Conservation (phyloP, 352 stramenopile genomes). For the Pythium dissimile region DNA sequence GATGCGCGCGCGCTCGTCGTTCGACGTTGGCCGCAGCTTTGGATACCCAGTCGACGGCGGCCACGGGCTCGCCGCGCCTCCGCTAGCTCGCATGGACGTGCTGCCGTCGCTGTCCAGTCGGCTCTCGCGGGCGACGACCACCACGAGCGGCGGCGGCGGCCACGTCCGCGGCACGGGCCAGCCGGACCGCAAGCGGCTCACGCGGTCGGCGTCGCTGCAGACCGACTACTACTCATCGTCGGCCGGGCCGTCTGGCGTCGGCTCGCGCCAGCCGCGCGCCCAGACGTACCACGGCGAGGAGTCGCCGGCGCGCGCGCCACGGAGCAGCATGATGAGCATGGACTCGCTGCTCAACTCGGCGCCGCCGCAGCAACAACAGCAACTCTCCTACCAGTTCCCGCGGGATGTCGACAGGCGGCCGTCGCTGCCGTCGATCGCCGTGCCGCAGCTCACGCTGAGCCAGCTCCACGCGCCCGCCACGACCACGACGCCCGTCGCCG, state of each 20-base stretch:
- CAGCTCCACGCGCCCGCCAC: conserved; percentile 27
- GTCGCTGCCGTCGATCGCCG: conserved; percentile 5
- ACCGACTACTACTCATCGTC: conserved; percentile 66
- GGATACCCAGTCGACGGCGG: neutral
- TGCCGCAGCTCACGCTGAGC: conserved; percentile 1
- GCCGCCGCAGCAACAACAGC: neutral
- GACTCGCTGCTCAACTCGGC: conserved; percentile 20
- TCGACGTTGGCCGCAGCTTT: conserved; percentile 7
- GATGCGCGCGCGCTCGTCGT: conserved; percentile 8
- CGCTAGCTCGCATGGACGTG: conserved; percentile 28
- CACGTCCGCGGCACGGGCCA: conserved; percentile 21
- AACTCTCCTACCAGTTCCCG: neutral
- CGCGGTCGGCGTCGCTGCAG: conserved; percentile 68
- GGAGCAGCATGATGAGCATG: conserved; percentile 16
- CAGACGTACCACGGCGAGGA: conserved; percentile 14
- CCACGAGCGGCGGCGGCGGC: neutral
- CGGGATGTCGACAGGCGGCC: neutral
- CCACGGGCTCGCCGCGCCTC: neutral
- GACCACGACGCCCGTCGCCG: conserved; percentile 65
- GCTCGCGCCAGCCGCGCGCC: conserved; percentile 5
- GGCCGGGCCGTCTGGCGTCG: neutral
- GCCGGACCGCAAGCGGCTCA: conserved; percentile 66
- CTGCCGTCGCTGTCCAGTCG: conserved; percentile 16
- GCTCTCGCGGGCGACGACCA: conserved; percentile 1
- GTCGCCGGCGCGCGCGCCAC: neutral